These are phyloP conservation scores for Priceomyces haplophilus DNA, from an alignment of 805 yeast genomes.

Conservation along the genomic window DNA sequence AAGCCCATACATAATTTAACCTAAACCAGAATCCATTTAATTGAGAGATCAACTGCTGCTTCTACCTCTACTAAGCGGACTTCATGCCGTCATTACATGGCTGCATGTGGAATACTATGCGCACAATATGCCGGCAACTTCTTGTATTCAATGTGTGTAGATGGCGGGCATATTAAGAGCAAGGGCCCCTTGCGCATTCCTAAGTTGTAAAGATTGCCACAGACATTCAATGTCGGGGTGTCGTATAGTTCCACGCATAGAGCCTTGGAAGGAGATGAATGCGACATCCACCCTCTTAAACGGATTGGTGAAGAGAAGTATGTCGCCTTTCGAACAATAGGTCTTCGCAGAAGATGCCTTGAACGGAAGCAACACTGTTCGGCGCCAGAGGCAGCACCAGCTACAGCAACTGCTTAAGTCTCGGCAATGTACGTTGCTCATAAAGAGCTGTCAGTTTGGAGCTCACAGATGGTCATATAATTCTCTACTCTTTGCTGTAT, in stretches of 20 bases:
- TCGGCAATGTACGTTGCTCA: too few species aligned
- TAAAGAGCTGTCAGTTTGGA: too few species aligned
- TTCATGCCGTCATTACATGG: slow-evolving; percentile 1
- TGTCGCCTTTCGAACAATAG: background rate
- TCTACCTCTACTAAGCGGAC: slow-evolving; percentile 5
- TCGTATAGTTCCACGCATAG: background rate
- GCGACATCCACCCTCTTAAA: background rate
- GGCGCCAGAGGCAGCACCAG: too few species aligned
- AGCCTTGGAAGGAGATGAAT: background rate
- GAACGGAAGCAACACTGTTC: too few species aligned
- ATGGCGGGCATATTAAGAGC: background rate
- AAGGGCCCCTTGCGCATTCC: slow-evolving; percentile 1
- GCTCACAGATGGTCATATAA: too few species aligned
- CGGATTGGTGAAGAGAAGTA: background rate
- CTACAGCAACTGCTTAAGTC: too few species aligned
- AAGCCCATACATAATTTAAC: slow-evolving; percentile 4
- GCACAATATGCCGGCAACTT: background rate
- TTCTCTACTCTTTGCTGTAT: too few species aligned
- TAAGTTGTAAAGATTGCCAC: background rate
- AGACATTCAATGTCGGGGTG: background rate
- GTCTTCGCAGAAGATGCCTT: too few species aligned
- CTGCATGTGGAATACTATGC: background rate
- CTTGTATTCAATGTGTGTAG: background rate
- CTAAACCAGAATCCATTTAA: slow-evolving; percentile 3
- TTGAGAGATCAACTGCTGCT: background rate